Base-by-base conservation (phyloP, 2,329 filamentous ascomycete genomes). In the Arthrinium puccinioides region DNA sequence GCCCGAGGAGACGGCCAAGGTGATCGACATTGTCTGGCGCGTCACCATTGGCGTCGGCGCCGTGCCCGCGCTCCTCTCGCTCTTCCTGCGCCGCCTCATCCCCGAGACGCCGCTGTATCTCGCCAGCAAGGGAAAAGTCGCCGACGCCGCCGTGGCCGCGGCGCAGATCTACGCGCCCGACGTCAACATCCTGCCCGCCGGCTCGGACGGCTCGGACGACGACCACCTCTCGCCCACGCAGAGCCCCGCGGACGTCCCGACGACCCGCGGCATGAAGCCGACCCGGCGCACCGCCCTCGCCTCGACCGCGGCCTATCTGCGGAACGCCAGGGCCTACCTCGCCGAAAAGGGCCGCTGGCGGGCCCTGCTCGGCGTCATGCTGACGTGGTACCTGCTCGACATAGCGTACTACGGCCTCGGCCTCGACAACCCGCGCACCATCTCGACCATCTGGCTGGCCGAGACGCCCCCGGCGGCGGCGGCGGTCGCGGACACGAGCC, bases 11-110 rank as follows among this genome's bases (percentile, higher is more conserved):
- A 71, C 24, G 6, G 24, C 37, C n/a, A 20, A 40, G 14, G 38
- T 47, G 50, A 71, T 70, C 9, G 68, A 72, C 40, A 57, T 52
- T 10, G 62, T 66, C 44, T 72, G 68, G 68, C 56, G 68, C 30
- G 66, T 64, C 59, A 63, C 70, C 2, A 61, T 69, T 36, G 68
- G 66, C 0, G 57, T 71, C 15, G 67, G 68, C 4, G 67, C 67
- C 3, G 47, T 69, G 3, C 68, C 67, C 8, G 66, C 65, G 15
- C 56, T 62, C 6, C 53, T 71, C 14, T 66, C 67, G n/a, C 60
- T 67, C 15, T 36, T 67, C 3, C 63, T 70, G 37, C 59, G 68
- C 16, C 62, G 69, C 34, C 60, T 61, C 14, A 70, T 72, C 36
- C 67, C 37, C 67, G 68, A 72, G 37, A 66, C 62, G 13, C 66